A percentile compares a stretch with the other conserved stretches of the same genome.
These are phyloP conservation scores for Yamadazyma mexicana DNA, from an alignment of 1,139 yeast species.

Conservation along the genomic window DNA sequence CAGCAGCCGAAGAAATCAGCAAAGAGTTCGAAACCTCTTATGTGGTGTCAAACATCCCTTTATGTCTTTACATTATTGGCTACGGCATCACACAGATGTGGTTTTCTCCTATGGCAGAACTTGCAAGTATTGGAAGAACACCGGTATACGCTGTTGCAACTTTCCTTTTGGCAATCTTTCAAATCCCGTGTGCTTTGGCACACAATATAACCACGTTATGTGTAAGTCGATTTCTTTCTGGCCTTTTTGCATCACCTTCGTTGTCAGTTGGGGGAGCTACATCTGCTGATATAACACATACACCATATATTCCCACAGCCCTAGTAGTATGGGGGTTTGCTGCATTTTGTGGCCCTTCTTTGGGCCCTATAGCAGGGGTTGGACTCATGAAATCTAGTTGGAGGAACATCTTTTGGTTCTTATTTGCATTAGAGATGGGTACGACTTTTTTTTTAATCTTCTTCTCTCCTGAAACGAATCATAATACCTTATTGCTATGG, in stretches of 20 bases:
- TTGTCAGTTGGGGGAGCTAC: constrained; percentile 42
- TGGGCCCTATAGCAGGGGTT: constrained; percentile 35
- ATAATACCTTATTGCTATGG: constrained; percentile 42
- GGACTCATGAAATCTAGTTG: constrained; percentile 27
- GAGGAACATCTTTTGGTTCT: constrained; percentile 51
- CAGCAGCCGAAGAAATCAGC: constrained; percentile 34
- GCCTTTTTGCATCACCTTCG: constrained; percentile 36
- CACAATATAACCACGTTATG: constrained; percentile 30
- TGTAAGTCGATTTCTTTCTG: constrained; percentile 32
- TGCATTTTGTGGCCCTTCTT: constrained; percentile 32
- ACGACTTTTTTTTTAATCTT: constrained; percentile 30
- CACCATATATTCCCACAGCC: constrained; percentile 27
- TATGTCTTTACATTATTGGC: constrained; percentile 44
- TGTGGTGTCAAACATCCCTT: constrained; percentile 46
- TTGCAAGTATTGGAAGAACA: constrained; percentile 52
- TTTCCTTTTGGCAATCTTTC: constrained; percentile 32
- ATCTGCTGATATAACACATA: constrained; percentile 26
- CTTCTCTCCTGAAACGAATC: constrained; percentile 53
- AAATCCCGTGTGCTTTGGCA: constrained; percentile 33
- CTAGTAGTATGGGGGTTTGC: constrained; percentile 31
- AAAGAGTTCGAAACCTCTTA: constrained; percentile 40
- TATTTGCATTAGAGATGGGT: constrained; percentile 35
- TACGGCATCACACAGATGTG: constrained; percentile 59
- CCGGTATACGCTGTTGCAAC: constrained; percentile 31
- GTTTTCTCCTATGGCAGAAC: constrained; percentile 55